phyloP scores from a whole-genome alignment of 768 basidiomycete species.

The Dictyophora rubrovolvata region DNA sequence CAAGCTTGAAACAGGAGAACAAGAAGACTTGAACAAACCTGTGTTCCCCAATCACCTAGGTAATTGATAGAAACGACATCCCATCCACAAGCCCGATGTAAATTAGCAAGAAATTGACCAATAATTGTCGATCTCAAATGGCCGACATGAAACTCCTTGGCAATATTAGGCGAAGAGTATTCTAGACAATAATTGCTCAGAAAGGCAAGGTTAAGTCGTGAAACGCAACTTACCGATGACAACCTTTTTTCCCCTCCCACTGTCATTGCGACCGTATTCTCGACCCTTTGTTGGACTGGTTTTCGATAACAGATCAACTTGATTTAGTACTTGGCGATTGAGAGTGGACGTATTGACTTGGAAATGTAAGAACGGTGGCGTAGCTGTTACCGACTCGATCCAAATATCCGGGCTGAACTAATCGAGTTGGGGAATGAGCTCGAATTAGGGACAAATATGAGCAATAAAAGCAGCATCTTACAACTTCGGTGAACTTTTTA shows the following conservation, averaged over 20 bases:
- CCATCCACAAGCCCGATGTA: slow-evolving; percentile 92
- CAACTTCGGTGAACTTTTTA: slow-evolving; percentile 60
- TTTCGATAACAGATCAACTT: slow-evolving; percentile 66
- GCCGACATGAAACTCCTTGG: slow-evolving; percentile 96
- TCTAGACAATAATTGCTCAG: slow-evolving; percentile 31
- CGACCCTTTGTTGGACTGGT: slow-evolving; percentile 45
- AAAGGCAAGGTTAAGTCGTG: neutral
- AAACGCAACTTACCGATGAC: slow-evolving; percentile 35
- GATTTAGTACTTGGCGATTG: slow-evolving; percentile 54
- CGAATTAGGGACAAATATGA: slow-evolving; percentile 1
- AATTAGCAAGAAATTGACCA: slow-evolving; percentile 84
- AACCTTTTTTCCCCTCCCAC: slow-evolving; percentile 72
- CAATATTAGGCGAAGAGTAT: slow-evolving; percentile 95
- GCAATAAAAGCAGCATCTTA: slow-evolving; percentile 28
- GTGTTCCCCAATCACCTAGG: slow-evolving; percentile 97
- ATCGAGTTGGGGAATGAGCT: neutral
- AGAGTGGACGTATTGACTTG: slow-evolving; percentile 56
- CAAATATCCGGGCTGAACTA: slow-evolving; percentile 83
- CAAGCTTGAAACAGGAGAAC: neutral
- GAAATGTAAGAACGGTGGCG: slow-evolving; percentile 80
- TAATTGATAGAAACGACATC: slow-evolving; percentile 88
- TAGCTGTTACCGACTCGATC: slow-evolving; percentile 56
- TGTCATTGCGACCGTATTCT: slow-evolving; percentile 74
- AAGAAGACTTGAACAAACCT: slow-evolving; percentile 39
- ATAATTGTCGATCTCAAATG: slow-evolving; percentile 98